Evolutionary conservation across 2,329 filamentous ascomycete species (phyloP), one percentile per base, ranked within the genome.

Genomic region (Fulvia fulva): DNA sequence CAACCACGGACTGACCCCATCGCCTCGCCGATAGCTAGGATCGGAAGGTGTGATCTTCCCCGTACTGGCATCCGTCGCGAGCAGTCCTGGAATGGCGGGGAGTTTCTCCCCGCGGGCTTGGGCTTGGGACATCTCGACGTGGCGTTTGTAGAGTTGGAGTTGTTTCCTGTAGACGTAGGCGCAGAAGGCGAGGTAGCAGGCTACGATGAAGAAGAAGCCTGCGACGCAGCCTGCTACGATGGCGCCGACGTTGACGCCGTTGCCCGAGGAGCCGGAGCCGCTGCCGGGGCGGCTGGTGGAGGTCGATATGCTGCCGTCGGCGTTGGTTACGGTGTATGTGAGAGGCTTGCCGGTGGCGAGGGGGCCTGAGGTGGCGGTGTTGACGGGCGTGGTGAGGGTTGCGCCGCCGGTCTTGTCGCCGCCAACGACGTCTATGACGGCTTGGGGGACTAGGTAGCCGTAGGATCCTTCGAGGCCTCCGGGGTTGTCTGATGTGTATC

Each of bases 101-200:
- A 67, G 61, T 49, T 73, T 74, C 47, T 76, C 73, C 41, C 71
- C 74, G 45, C 75, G 78, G 1, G 62, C 57, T 53, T 64, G 19
- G 1, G 59, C 59, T 51, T 89, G 87, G 1, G 82, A 77, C 67
- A 87, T 82, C 1, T 85, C 83, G 30, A 89, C 81, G 69, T 91
- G 88, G 32, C 81, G 78, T 73, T 87, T 86, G 78, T 90, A 91
- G 9, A 88, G 81, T 28, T 77, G 73, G 16, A 91, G 81, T 71
- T 89, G 87, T 51, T 86, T 85, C 26, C 87, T 81, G 76, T 91
- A 91, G 7, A 91, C 76, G 83, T 86, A 90, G 19, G 83, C 81
- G 73, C 86, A 89, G 77, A 88, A 90, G 47, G 84, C 86, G 12
- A 89, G 80, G 70, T 89, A 90, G 1, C 77, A 75, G 1, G 85